phyloP scores from a whole-genome alignment of 257 asterid species.

The Ehretia macrophylla region DNA sequence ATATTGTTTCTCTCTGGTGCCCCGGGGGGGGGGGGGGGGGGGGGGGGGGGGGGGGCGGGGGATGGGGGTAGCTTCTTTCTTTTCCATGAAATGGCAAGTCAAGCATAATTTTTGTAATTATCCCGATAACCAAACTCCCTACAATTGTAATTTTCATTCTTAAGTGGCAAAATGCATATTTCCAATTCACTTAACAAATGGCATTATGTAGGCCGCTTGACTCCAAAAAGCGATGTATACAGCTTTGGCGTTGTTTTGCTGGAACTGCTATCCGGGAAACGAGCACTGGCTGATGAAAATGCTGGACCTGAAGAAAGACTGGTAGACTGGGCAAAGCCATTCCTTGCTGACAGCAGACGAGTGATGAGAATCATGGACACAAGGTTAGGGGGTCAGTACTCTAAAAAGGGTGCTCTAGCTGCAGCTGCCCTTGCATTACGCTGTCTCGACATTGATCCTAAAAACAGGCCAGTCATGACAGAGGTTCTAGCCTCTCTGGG shows the following conservation, averaged over 20 bases:
- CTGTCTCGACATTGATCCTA: slow-evolving; percentile 48
- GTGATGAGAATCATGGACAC: slow-evolving; percentile 69
- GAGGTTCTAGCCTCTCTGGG: slow-evolving; percentile 40
- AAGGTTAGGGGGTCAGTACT: slow-evolving; percentile 58
- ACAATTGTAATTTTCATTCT: too few species aligned
- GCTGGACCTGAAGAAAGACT: slow-evolving; percentile 47
- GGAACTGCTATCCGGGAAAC: slow-evolving; percentile 38
- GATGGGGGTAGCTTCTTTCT: too few species aligned
- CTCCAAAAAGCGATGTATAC: slow-evolving; percentile 46
- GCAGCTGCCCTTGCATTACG: slow-evolving; percentile 42
- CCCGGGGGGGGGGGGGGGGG: too few species aligned
- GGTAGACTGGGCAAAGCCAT: slow-evolving; percentile 69
- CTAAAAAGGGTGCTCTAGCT: slow-evolving; percentile 51
- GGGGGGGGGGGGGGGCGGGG: too few species aligned
- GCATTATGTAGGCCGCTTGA: slow-evolving; percentile 30
- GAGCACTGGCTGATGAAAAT: slow-evolving; percentile 52
- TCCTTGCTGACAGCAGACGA: slow-evolving; percentile 38
- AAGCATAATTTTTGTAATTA: too few species aligned
- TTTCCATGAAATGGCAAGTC: too few species aligned
- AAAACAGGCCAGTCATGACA: slow-evolving; percentile 42
- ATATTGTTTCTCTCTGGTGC: too few species aligned
- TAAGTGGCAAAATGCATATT: background rate
- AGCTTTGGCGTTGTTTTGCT: slow-evolving; percentile 41
- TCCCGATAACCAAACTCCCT: too few species aligned
- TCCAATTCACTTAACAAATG: background rate